A percentile compares a stretch with the other conserved stretches of the same genome.
phyloP scores from a whole-genome alignment of 805 yeast genomes.

The Cyberlindnera maclurae region DNA sequence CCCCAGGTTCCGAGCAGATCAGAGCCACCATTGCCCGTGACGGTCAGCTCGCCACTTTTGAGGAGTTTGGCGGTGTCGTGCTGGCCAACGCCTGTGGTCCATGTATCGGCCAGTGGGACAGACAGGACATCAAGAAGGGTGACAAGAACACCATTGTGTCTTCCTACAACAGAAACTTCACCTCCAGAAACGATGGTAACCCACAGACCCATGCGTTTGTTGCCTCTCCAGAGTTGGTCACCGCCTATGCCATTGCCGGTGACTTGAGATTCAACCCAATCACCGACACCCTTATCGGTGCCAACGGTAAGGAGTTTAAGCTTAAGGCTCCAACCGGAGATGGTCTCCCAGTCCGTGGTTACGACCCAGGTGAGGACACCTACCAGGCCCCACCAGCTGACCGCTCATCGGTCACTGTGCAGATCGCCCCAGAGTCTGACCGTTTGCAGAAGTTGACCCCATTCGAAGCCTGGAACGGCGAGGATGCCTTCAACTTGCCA shows the following conservation, averaged over 20 bases:
- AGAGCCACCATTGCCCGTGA: constrained; percentile 98
- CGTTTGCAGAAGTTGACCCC: constrained; percentile 94
- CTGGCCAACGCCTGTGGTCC: constrained; percentile 99
- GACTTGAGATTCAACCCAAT: constrained; percentile 94
- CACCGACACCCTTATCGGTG: constrained; percentile 80
- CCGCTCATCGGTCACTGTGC: constrained; percentile 67
- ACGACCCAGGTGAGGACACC: constrained; percentile 89
- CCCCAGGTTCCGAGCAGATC: constrained; percentile 98
- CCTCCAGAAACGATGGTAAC: constrained; percentile 97
- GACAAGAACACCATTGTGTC: constrained; percentile 96
- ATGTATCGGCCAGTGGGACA: constrained; percentile 99
- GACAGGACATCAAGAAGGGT: constrained; percentile 86
- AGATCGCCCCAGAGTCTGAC: constrained; percentile 84
- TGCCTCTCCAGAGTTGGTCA: constrained; percentile 93
- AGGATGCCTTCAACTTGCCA: constrained; percentile 84
- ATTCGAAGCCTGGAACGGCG: constrained; percentile 94
- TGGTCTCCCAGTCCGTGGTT: constrained; percentile 85
- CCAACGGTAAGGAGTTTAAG: constrained; percentile 86
- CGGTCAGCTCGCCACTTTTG: constrained; percentile 83
- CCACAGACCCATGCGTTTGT: constrained; percentile 95
- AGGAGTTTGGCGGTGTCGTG: constrained; percentile 88
- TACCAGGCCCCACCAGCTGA: constrained; percentile 96
- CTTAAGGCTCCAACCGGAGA: constrained; percentile 84
- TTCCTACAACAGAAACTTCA: constrained; percentile 96
- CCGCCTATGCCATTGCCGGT: constrained; percentile 94